A percentile compares a stretch with the other conserved stretches of the same genome.
phyloP scores from a whole-genome alignment of 2,329 filamentous ascomycete genomes.

The Alternaria burnsii region DNA sequence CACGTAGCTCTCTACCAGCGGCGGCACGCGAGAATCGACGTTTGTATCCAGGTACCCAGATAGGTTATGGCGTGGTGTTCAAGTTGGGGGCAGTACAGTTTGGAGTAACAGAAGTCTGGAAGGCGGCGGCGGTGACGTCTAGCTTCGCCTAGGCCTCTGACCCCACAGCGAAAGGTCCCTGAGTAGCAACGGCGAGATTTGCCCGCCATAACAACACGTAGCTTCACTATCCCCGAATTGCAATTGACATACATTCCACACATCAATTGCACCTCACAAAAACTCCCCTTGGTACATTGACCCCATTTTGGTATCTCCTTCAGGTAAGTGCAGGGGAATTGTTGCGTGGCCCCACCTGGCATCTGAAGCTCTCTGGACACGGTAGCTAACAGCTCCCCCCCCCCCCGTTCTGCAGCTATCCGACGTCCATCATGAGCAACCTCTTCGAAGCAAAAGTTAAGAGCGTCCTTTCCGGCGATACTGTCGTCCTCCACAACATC shows the following conservation, averaged over 20 bases:
- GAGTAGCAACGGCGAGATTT: constrained; percentile 20
- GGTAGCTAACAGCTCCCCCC: constrained; percentile 37
- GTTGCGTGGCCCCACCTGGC: constrained; percentile 12
- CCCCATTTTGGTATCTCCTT: constrained; percentile 14
- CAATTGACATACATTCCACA: constrained; percentile 8
- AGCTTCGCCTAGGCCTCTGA: constrained; percentile 23
- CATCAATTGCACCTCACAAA: constrained; percentile 19
- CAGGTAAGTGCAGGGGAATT: constrained; percentile 12
- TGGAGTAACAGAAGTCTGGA: neutral
- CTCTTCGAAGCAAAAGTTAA: constrained; percentile 71
- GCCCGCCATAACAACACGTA: constrained; percentile 23
- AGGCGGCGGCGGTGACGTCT: constrained; percentile 13
- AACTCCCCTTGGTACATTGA: neutral
- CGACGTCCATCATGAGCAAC: constrained; percentile 38
- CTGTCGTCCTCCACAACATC: constrained; percentile 81
- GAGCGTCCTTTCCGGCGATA: constrained; percentile 93
- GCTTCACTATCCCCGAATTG: constrained; percentile 15
- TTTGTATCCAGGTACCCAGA: neutral
- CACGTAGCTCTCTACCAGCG: neutral
- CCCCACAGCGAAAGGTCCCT: constrained; percentile 23
- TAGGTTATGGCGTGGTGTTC: neutral
- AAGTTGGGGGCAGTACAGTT: neutral
- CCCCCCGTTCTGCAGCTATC: constrained; percentile 24
- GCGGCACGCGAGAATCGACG: neutral
- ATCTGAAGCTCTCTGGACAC: constrained; percentile 30